phyloP scores from a whole-genome alignment of 306 rosid species.

The Begonia fuchsioides region DNA sequence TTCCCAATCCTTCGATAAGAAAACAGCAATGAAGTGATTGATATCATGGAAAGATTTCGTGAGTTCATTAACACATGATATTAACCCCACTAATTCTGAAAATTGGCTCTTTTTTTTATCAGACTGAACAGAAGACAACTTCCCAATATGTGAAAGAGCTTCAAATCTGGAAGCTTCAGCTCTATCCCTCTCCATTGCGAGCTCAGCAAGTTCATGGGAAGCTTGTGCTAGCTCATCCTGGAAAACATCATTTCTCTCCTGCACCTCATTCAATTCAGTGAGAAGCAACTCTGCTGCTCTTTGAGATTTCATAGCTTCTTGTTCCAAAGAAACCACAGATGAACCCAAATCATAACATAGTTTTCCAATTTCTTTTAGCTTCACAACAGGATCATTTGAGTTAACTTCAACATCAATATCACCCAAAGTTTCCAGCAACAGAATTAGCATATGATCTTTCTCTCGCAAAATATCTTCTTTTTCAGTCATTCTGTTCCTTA shows the following conservation, averaged over 20 bases:
- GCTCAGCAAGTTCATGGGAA: constrained; percentile 40
- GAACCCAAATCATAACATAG: constrained; percentile 34
- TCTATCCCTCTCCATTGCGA: constrained; percentile 50
- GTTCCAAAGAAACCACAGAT: constrained; percentile 45
- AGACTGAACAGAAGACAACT: constrained; percentile 32
- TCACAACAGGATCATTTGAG: constrained; percentile 46
- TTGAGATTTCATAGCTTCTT: constrained; percentile 63
- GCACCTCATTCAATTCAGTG: constrained; percentile 92
- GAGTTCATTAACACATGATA: constrained; percentile 47
- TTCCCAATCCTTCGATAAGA: constrained; percentile 42
- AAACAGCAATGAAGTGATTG: constrained; percentile 29
- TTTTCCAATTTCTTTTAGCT: constrained; percentile 47
- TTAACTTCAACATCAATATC: constrained; percentile 41
- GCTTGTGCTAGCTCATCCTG: constrained; percentile 73
- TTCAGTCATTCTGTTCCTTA: constrained; percentile 52
- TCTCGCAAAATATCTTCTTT: constrained; percentile 49
- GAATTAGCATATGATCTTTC: constrained; percentile 33
- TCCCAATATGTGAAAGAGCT: constrained; percentile 52
- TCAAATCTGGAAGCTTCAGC: constrained; percentile 56
- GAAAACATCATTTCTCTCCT: constrained; percentile 87
- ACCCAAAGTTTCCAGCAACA: constrained; percentile 34
- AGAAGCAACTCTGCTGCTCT: constrained; percentile 86
- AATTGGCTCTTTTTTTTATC: constrained; percentile 39
- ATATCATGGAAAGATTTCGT: constrained; percentile 46
- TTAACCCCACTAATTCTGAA: constrained; percentile 46